Percentiles rank a stretch among this genome's conserved stretches.
phyloP scores from a whole-genome alignment of 306 rosid species.

The Pyrus communis region DNA sequence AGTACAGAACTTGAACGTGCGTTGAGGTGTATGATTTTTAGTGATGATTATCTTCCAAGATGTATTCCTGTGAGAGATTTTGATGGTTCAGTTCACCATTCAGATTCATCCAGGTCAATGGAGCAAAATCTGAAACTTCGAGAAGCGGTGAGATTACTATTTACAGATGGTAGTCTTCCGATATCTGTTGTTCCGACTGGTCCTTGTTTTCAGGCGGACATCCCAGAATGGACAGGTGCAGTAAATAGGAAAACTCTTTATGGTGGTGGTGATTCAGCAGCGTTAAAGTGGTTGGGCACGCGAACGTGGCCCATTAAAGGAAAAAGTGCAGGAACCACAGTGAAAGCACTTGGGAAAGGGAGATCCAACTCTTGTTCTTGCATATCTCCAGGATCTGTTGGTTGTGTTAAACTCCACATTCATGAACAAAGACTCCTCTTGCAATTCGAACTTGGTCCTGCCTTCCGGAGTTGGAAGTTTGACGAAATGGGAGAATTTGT shows the following conservation, averaged over 20 bases:
- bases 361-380: conserved; percentile 22
- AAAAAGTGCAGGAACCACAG: not conserved
- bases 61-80: not conserved
- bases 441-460: conserved; percentile 17
- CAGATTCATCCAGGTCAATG: not conserved
- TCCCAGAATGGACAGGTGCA: conserved; percentile 26
- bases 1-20: not conserved
- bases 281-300: conserved; percentile 26
- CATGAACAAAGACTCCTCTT: conserved; percentile 16
- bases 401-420: conserved; percentile 21
- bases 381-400: conserved; percentile 14
- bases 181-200: conserved; percentile 34
- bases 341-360: conserved; percentile 19
- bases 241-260: not conserved
- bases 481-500: conserved; percentile 32
- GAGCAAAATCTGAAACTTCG: conserved; percentile 4
- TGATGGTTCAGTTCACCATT: not conserved
- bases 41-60: conserved; percentile 1
- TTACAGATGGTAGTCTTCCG: not conserved
- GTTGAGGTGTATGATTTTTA: not conserved
- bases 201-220: conserved; percentile 38
- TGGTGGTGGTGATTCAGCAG: conserved; percentile 4
- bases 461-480: conserved; percentile 32
- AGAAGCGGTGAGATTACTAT: not conserved
- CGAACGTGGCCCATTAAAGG: conserved; percentile 17